Conservation (phyloP, 1,284 basidiomycete species). For the Cutaneotrichosporon sp. region DNA sequence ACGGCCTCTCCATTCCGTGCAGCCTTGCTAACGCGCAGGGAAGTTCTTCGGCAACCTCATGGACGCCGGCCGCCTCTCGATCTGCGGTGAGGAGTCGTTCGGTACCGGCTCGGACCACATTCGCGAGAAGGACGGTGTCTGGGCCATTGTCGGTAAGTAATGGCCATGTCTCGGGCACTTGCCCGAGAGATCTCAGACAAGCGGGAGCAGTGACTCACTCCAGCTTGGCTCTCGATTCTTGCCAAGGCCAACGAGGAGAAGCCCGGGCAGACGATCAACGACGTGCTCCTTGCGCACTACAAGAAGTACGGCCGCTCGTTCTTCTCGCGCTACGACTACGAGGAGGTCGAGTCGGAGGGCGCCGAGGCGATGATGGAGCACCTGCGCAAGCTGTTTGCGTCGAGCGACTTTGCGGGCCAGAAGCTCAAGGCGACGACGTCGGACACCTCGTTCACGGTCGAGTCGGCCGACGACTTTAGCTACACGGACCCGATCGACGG, state of each 20-base stretch:
- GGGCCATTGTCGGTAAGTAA: constrained; percentile 83
- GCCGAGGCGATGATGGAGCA: constrained; percentile 82
- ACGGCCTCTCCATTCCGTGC: neutral
- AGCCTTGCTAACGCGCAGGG: constrained; percentile 60
- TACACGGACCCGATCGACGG: constrained; percentile 98
- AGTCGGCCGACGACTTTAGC: constrained; percentile 80
- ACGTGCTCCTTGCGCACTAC: constrained; percentile 85
- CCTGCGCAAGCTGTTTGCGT: constrained; percentile 71
- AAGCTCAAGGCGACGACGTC: constrained; percentile 68
- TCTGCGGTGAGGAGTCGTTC: constrained; percentile 98
- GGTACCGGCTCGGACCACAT: constrained; percentile 99
- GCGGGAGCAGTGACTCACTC: neutral
- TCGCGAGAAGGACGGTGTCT: constrained; percentile 97
- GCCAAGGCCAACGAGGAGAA: constrained; percentile 87
- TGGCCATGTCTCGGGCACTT: constrained; percentile 2
- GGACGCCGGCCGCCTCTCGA: constrained; percentile 95
- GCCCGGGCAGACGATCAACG: constrained; percentile 78
- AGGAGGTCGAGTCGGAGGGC: constrained; percentile 89
- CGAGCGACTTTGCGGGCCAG: constrained; percentile 67
- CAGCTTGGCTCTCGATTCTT: constrained; percentile 96
- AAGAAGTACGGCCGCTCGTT: constrained; percentile 92
- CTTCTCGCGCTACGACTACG: constrained; percentile 99
- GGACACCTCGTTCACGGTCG: constrained; percentile 73
- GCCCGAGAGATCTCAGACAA: neutral
- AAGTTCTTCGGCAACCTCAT: constrained; percentile 99